Evolutionary conservation across 1,284 basidiomycete species (phyloP), one percentile per base, ranked within the genome.

Genomic region (Gomphus bonarii): DNA sequence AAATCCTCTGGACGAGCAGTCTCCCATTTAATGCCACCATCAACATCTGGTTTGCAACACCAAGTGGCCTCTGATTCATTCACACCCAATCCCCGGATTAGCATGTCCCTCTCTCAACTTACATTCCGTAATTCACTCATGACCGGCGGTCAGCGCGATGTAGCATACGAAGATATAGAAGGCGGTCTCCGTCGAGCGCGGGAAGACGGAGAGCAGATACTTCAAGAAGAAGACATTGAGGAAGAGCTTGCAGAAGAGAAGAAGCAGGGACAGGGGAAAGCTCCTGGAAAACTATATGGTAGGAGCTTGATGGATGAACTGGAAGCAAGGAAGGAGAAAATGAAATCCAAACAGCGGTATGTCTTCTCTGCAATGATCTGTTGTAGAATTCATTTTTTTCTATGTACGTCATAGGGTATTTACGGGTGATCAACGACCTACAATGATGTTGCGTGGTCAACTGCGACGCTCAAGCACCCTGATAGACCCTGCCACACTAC

Each of bases 241-340:
- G 73, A 76, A 25, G 74, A 75, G 20, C 43, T 53, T 18, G 60
- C 54, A 10, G 43, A 51, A 38, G 69, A 72, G 44, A 63, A 67
- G 16, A 70, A 69, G 46, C 55, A 56, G 16, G 48, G 58, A 25
- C 68, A 68, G 28, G 68, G 66, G 36, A 76, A 84, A 16, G 80
- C 82, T 11, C 75, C 85, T n/a, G 88, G 88, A 28, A 91, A 83
- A 70, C 68, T 91, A 25, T 89, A 79, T 63, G 88, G 88, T 12
- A 81, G 80, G 63, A 91, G 85, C 69, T 75, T 91, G 36, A 89
- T 91, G 61, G 89, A 91, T 65, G 83, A 88, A 66, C 73, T 91
- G 8, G 87, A 91, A 66, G 73, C 71, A 22, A 78, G 89, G 52
- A 91, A 91, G 65, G 75, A 79, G 14, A 75, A 81, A 61, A 88